These are phyloP conservation scores for Xanthoparmelia taractica DNA, from an alignment of 495 filamentous ascomycete species.

Conservation along the genomic window DNA sequence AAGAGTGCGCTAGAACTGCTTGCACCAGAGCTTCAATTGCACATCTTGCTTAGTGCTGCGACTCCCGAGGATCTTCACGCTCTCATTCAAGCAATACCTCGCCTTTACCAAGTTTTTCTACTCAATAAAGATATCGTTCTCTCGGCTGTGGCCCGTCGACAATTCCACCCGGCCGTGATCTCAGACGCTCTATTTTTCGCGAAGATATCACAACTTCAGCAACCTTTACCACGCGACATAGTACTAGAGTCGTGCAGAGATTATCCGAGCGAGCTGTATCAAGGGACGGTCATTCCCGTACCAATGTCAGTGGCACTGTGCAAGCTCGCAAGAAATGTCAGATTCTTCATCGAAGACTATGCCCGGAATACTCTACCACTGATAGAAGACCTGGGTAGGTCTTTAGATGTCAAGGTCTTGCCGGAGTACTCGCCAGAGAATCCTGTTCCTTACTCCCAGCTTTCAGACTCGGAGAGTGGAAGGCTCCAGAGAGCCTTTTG, in stretches of 20 bases:
- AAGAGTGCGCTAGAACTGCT: not conserved
- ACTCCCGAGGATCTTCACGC: not conserved
- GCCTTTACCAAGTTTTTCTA: constrained; percentile 11
- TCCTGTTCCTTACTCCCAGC: not conserved
- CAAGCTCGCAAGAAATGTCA: constrained; percentile 2
- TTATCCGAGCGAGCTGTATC: not conserved
- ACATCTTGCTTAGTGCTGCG: not conserved
- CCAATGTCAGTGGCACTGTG: constrained; percentile 1
- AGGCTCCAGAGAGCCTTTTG: constrained; percentile 13
- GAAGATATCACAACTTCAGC: not conserved
- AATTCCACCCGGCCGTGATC: not conserved
- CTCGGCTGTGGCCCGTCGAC: not conserved
- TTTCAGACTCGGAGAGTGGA: not conserved
- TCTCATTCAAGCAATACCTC: constrained; percentile 9
- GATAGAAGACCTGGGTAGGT: not conserved
- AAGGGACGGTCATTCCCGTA: not conserved
- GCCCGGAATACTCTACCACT: not conserved
- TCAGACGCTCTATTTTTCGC: not conserved
- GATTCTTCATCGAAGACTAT: constrained; percentile 13
- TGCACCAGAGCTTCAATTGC: constrained; percentile 10
- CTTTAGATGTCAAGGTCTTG: not conserved
- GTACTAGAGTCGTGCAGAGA: not conserved
- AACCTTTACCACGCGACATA: not conserved
- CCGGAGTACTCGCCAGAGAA: not conserved
- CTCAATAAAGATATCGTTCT: not conserved